Percentiles rank a stretch among this genome's conserved stretches.
These are phyloP conservation scores for Cnidoscolus chayamansa DNA, from an alignment of 441 rosid genomes.

Conservation along the genomic window DNA sequence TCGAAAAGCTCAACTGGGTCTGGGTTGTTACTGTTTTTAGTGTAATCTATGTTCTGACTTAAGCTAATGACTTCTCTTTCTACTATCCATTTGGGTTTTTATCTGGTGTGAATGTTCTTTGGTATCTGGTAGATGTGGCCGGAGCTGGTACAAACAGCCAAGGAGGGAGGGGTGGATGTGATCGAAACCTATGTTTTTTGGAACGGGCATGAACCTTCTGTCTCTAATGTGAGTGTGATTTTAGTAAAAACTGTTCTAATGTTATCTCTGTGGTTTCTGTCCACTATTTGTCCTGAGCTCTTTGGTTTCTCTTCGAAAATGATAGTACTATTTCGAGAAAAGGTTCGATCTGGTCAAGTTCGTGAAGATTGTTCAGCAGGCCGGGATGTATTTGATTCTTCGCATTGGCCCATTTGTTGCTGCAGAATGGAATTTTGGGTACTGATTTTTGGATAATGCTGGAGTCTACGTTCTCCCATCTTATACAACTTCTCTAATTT, in stretches of 20 bases:
- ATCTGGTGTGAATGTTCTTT: too few species aligned
- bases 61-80: too few species aligned
- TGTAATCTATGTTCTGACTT: too few species aligned
- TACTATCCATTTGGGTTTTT: too few species aligned
- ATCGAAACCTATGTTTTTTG: conserved; percentile 93
- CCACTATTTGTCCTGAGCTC: background rate
- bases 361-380: conserved; percentile 75
- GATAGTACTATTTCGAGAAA: conserved; percentile 73
- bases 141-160: conserved; percentile 72
- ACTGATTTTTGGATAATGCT: background rate
- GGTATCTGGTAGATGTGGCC: conserved; percentile 79
- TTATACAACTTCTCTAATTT: background rate
- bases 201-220: conserved; percentile 88
- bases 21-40: too few species aligned
- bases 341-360: conserved; percentile 87
- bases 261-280: background rate
- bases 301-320: conserved; percentile 11
- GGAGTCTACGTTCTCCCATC: conserved; percentile 4
- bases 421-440: conserved; percentile 98
- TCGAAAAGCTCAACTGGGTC: too few species aligned
- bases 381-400: conserved; percentile 83
- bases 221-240: conserved; percentile 49
- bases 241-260: background rate
- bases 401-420: conserved; percentile 93
- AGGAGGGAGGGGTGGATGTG: conserved; percentile 79